These are phyloP conservation scores for Dipodascus geniculatus DNA, from an alignment of 805 yeast species.

Conservation along the genomic window DNA sequence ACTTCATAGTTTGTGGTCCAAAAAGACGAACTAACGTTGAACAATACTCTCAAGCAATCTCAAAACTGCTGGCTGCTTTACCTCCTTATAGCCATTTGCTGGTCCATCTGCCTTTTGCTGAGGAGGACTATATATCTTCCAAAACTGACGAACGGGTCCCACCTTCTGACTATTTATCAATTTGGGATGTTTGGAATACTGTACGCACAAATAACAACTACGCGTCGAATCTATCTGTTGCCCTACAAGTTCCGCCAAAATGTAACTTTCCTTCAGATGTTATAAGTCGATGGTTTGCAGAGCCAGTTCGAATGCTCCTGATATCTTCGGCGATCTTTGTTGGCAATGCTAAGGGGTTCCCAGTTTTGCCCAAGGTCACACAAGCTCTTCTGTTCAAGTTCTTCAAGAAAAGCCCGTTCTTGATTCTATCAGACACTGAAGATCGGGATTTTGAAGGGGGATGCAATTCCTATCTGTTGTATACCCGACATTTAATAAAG, in stretches of 20 bases:
- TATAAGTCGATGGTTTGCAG: constrained; percentile 52
- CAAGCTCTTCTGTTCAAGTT: constrained; percentile 38
- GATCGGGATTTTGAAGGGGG: constrained; percentile 21
- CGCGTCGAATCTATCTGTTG: constrained; percentile 49
- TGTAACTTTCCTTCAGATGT: constrained; percentile 21
- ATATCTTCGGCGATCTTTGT: constrained; percentile 46
- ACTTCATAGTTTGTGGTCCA: constrained; percentile 54
- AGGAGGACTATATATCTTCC: constrained; percentile 25
- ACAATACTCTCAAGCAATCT: constrained; percentile 35
- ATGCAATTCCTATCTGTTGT: constrained; percentile 14
- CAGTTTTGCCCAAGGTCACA: constrained; percentile 49
- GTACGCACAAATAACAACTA: constrained; percentile 46
- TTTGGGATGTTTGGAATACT: constrained; percentile 70
- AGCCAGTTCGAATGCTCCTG: constrained; percentile 49
- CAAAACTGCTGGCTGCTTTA: constrained; percentile 21
- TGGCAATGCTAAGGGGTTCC: constrained; percentile 47
- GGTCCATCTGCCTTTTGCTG: constrained; percentile 24
- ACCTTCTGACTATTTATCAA: constrained; percentile 38
- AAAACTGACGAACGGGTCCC: constrained; percentile 21
- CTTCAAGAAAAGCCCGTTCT: constrained; percentile 31
- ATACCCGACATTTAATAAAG: constrained; percentile 16
- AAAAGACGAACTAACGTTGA: constrained; percentile 41
- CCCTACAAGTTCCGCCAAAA: constrained; percentile 41
- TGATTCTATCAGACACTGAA: constrained; percentile 43
- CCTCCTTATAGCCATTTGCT: constrained; percentile 21